Percentiles rank a stretch among this genome's conserved stretches.
Conservation (phyloP, 2,329 filamentous ascomycete species). For the Fusarium odoratissimum region DNA sequence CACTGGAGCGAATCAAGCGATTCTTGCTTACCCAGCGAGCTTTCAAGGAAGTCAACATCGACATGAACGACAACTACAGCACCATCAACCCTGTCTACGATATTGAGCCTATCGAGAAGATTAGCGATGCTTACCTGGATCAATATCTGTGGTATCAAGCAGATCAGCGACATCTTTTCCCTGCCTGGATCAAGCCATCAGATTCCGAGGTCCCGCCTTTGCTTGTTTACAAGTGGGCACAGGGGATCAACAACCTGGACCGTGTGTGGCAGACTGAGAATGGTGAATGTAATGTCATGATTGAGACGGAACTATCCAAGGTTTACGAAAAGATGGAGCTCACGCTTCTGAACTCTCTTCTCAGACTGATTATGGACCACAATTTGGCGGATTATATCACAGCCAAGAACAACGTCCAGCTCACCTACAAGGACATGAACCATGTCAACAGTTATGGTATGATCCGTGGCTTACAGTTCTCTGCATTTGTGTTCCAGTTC, state of each 20-base stretch:
- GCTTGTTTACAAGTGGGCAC: slow-evolving; percentile 97
- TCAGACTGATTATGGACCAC: slow-evolving; percentile 98
- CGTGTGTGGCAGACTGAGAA: slow-evolving; percentile 95
- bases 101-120: slow-evolving; percentile 99
- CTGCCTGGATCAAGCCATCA: slow-evolving; percentile 98
- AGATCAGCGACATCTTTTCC: slow-evolving; percentile 96
- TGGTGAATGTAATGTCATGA: slow-evolving; percentile 98
- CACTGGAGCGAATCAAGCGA: slow-evolving; percentile 94
- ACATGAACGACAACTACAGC: slow-evolving; percentile 99
- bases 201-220: slow-evolving; percentile 97
- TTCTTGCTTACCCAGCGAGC: slow-evolving; percentile 96
- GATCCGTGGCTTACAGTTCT: slow-evolving; percentile 98
- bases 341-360: slow-evolving; percentile 90
- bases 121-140: slow-evolving; percentile 97
- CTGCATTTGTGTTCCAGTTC: slow-evolving; percentile 98
- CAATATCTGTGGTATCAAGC: slow-evolving; percentile 99
- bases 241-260: slow-evolving; percentile 97
- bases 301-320: slow-evolving; percentile 98
- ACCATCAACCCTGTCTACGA: slow-evolving; percentile 99
- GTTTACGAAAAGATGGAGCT: slow-evolving; percentile 99
- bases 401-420: slow-evolving; percentile 98
- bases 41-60: slow-evolving; percentile 99
- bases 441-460: slow-evolving; percentile 99
- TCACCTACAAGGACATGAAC: slow-evolving; percentile 99
- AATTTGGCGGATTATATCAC: slow-evolving; percentile 99